A percentile compares a stretch with the other conserved stretches of the same genome.
Evolutionary conservation across 345 rosid species (phyloP).

Genomic region (Dimocarpus longan): DNA sequence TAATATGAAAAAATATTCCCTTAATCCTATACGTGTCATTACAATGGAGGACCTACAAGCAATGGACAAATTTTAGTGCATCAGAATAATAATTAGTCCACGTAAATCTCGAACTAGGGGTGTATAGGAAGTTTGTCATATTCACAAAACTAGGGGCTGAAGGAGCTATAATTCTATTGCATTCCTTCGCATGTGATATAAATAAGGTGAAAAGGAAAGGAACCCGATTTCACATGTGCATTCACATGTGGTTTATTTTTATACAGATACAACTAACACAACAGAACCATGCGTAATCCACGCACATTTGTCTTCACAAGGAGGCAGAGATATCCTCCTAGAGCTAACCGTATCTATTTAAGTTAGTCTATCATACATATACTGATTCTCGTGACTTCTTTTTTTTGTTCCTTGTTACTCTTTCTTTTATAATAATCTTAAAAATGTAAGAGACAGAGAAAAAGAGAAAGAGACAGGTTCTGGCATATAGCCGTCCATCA

Average conservation of each 20-base stretch:
- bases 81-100: too few relatives aligned
- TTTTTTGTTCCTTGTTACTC: neutral
- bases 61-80: too few relatives aligned
- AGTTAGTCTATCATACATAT: neutral
- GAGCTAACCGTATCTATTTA: too few relatives aligned
- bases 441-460: neutral
- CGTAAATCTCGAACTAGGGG: too few relatives aligned
- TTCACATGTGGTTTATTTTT: constrained; percentile 1
- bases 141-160: neutral
- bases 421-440: constrained; percentile 6
- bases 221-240: constrained; percentile 5
- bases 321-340: neutral
- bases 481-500: constrained; percentile 7
- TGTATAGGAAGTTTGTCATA: too few relatives aligned
- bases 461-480: neutral
- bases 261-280: neutral
- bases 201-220: neutral
- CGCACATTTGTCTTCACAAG: neutral
- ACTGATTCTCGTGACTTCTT: constrained; percentile 17
- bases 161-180: neutral
- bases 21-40: too few relatives aligned
- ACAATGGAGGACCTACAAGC: too few relatives aligned
- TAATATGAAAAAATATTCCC: too few relatives aligned
- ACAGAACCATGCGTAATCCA: neutral
- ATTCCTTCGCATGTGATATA: constrained; percentile 17